Conservation (phyloP, 2,329 filamentous ascomycete genomes). For the Macrophomina pseudophaseolina region DNA sequence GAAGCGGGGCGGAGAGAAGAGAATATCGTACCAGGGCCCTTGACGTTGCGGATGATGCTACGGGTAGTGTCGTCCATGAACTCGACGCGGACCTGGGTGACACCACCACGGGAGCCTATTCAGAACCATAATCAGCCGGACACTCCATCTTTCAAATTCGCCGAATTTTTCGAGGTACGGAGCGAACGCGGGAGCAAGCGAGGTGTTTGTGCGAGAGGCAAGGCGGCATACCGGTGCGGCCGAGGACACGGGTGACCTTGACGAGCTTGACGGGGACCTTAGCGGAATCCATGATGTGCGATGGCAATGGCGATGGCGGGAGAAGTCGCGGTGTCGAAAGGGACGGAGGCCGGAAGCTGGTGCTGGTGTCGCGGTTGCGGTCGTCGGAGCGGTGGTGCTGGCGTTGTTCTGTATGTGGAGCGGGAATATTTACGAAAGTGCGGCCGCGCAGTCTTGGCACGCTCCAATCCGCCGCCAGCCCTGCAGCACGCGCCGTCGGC, state of each 20-base stretch:
- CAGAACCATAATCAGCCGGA: constrained; percentile 15
- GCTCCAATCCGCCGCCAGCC: constrained; percentile 15
- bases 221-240: constrained; percentile 84
- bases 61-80: constrained; percentile 99
- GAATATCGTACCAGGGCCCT: constrained; percentile 85
- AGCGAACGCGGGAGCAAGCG: constrained; percentile 3
- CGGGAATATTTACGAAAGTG: constrained; percentile 26
- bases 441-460: constrained; percentile 24
- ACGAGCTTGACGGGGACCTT: constrained; percentile 99
- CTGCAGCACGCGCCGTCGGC: constrained; percentile 20
- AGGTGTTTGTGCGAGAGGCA: not conserved
- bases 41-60: constrained; percentile 99
- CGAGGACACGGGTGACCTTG: constrained; percentile 96
- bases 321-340: not conserved
- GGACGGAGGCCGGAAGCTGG: not conserved
- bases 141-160: not conserved
- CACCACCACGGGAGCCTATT: constrained; percentile 96
- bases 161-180: not conserved
- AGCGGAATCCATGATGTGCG: constrained; percentile 76
- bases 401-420: constrained; percentile 4
- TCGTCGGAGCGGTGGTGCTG: not conserved
- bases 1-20: too few species aligned
- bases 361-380: constrained; percentile 15
- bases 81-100: constrained; percentile 99
- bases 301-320: not conserved